Conservation (phyloP, 345 rosid genomes). For the Heritiera fomes region DNA sequence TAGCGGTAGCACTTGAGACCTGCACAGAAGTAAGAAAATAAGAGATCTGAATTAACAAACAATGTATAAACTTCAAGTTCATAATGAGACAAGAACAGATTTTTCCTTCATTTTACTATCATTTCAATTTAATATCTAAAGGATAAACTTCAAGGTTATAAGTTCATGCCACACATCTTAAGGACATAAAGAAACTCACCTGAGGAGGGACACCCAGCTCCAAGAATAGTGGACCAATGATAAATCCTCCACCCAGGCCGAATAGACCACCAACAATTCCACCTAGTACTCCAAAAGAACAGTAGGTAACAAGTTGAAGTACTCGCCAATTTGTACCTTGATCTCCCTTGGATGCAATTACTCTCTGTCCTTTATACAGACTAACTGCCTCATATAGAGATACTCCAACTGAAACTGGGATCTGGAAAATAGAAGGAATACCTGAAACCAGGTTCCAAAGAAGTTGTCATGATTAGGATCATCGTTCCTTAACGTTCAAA, state of each 20-base stretch:
- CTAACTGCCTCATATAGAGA: slow-evolving; percentile 66
- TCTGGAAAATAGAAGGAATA: slow-evolving; percentile 31
- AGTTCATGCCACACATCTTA: background rate
- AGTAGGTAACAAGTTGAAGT: slow-evolving; percentile 54
- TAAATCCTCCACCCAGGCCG: slow-evolving; percentile 83
- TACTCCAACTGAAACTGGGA: slow-evolving; percentile 70
- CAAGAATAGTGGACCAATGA: slow-evolving; percentile 75
- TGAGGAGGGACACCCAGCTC: slow-evolving; percentile 82
- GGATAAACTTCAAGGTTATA: slow-evolving; percentile 1
- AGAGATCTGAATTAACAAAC: background rate
- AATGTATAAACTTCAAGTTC: slow-evolving; percentile 4
- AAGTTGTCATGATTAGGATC: background rate
- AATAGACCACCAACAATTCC: slow-evolving; percentile 79
- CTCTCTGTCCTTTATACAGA: slow-evolving; percentile 63
- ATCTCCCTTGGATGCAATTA: slow-evolving; percentile 66
- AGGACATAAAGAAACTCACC: slow-evolving; percentile 30
- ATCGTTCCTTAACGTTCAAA: background rate
- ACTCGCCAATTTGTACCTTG: slow-evolving; percentile 38
- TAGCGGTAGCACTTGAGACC: slow-evolving; percentile 88
- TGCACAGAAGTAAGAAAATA: slow-evolving; percentile 19
- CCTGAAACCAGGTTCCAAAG: background rate
- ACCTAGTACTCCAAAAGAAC: slow-evolving; percentile 57
- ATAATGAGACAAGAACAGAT: background rate
- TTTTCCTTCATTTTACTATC: background rate
- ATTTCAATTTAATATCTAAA: background rate